Conservation (phyloP, 768 basidiomycete species). For the Paxillus ammoniavirescens region DNA sequence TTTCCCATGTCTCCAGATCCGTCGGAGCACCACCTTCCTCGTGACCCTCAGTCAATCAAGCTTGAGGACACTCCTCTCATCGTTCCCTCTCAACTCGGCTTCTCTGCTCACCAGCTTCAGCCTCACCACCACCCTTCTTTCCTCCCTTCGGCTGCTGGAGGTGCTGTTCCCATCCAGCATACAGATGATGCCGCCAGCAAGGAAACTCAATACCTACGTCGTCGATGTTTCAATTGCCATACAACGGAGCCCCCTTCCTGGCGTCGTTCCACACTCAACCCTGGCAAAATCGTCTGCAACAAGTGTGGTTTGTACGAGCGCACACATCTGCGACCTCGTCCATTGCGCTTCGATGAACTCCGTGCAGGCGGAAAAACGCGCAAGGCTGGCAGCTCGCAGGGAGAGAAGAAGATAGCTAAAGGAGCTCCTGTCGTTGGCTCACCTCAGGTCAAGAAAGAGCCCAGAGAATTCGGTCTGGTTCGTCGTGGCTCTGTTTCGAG, state of each 20-base stretch:
- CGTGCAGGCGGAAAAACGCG: constrained; percentile 84
- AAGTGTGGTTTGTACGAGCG: constrained; percentile 92
- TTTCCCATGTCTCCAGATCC: constrained; percentile 29
- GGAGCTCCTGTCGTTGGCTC: constrained; percentile 38
- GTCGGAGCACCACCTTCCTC: constrained; percentile 16
- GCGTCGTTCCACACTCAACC: constrained; percentile 85
- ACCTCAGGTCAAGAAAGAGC: constrained; percentile 61
- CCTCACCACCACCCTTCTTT: constrained; percentile 39
- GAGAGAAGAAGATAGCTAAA: constrained; percentile 33
- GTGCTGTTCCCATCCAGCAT: constrained; percentile 66
- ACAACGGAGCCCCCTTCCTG: constrained; percentile 88
- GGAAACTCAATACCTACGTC: constrained; percentile 86
- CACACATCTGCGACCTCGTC: constrained; percentile 79
- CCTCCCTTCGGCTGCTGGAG: constrained; percentile 41
- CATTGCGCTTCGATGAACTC: constrained; percentile 84
- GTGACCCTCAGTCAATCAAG: constrained; percentile 48
- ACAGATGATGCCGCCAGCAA: constrained; percentile 90
- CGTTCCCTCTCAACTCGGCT: constrained; percentile 58
- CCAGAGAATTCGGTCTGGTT: constrained; percentile 47
- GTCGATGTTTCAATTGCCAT: constrained; percentile 89
- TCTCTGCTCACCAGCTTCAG: constrained; percentile 27
- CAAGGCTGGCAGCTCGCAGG: constrained; percentile 35
- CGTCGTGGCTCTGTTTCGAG: constrained; percentile 66
- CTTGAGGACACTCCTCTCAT: constrained; percentile 60
- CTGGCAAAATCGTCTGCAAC: constrained; percentile 93